Base-by-base conservation (phyloP, 23 red algal genomes). In the Gracilaria caudata region DNA sequence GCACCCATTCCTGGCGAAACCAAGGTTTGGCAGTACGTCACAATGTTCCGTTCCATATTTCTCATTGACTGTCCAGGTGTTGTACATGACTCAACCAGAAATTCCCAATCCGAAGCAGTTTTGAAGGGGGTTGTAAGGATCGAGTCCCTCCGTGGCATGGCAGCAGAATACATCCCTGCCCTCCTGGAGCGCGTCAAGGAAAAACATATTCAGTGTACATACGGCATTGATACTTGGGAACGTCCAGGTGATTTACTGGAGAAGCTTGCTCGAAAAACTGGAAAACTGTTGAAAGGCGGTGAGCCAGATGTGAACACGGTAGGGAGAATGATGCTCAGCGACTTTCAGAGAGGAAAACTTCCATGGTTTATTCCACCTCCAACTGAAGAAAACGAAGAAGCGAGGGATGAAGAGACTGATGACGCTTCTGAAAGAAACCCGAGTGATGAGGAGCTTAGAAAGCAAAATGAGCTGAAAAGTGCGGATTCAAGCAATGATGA, bases 1-100 rank as follows among this genome's bases (percentile, higher is more conserved):
- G 96, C 96, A 26, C 96, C 96, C 21, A 57, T 98, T 63, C 96
- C 96, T 49, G 96, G 96, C 20, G 96, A 98, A 59, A 98, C 96
- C 24, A 98, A 98, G 66, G 96, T 98, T 4, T 98, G 96, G 96
- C 96, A 98, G 80, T 98, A 98, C 77, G 91, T 98, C 11, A 98
- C 96, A 37, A 73, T 98, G 58, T 95, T 95, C 39, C 84, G 91
- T 9, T 86, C 86, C 24, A 87, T 98, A 32, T 98, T 92, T 81
- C 93, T 98, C 46, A 86, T 98, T 17, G 96, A 98, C 79, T 98
- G 96, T 81, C 96, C 96, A 2, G 96, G 96, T 25, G 90, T 98
- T 59, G 96, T 98, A 8, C 96, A 98, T 47, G 93, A 92, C 72
- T 78, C 89, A n/a, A 77, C 79, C 19, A 70, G 46, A n/a, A 82